Conservation (phyloP, 2,329 filamentous ascomycete genomes). For the Aspergillus bombycis region DNA sequence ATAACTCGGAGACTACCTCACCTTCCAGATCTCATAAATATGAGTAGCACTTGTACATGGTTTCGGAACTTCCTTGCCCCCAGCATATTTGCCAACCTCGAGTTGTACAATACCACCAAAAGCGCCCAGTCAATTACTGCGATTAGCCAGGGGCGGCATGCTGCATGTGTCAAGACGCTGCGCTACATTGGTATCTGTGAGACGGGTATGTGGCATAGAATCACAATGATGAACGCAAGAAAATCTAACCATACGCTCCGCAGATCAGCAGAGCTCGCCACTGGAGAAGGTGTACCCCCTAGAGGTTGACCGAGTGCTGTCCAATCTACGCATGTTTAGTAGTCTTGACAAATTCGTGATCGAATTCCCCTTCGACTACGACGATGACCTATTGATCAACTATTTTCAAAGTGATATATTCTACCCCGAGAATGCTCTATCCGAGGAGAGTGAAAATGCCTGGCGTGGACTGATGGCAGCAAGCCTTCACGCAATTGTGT, state of each 20-base stretch:
- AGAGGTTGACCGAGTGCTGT: background rate
- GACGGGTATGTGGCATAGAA: background rate
- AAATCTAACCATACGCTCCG: background rate
- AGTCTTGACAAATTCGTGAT: background rate
- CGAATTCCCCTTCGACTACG: slow-evolving; percentile 3
- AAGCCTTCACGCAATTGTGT: slow-evolving; percentile 2
- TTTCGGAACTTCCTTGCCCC: background rate
- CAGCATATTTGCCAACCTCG: background rate
- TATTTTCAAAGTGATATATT: background rate
- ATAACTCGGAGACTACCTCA: background rate
- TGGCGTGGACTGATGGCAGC: slow-evolving; percentile 1
- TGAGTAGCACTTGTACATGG: slow-evolving; percentile 1
- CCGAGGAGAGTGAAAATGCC: background rate
- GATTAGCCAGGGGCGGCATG: background rate
- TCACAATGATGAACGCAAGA: accelerated
- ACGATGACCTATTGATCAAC: background rate
- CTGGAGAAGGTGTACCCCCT: slow-evolving; percentile 1
- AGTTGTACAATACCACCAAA: background rate
- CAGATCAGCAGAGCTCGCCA: background rate
- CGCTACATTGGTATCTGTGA: slow-evolving; percentile 4
- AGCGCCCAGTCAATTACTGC: background rate
- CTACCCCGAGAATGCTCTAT: background rate
- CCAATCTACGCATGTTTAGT: background rate
- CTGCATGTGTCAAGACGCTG: slow-evolving; percentile 1
- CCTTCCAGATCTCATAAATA: background rate